Evolutionary conservation across 352 stramenopile species (phyloP).

Genomic region (Ophiocytium majus): DNA sequence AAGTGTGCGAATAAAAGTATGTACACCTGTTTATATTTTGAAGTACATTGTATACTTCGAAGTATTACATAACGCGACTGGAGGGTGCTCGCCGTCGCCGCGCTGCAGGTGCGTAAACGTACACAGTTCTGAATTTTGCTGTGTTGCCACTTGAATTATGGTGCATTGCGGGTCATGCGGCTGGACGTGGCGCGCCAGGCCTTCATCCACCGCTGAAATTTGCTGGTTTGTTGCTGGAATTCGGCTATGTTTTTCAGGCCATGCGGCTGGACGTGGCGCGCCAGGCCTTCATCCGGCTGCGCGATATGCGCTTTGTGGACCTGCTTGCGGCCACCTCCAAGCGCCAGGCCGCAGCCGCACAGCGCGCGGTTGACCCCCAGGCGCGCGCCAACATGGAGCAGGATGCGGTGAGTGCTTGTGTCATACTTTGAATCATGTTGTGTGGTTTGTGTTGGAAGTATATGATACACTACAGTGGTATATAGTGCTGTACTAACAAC

Average conservation of each 20-base stretch:
- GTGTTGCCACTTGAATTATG: too few relatives aligned
- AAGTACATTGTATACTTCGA: too few relatives aligned
- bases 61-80: slow-evolving; percentile 52
- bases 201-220: slow-evolving; percentile 22
- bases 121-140: too few relatives aligned
- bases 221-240: neutral
- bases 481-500: too few relatives aligned
- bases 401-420: neutral
- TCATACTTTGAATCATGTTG: neutral
- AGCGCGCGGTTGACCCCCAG: slow-evolving; percentile 60
- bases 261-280: slow-evolving; percentile 35
- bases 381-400: slow-evolving; percentile 40
- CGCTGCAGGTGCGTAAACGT: slow-evolving; percentile 20
- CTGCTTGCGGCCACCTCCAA: slow-evolving; percentile 76
- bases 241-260: slow-evolving; percentile 8
- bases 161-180: slow-evolving; percentile 70
- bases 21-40: too few relatives aligned
- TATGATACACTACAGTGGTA: too few relatives aligned
- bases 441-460: neutral
- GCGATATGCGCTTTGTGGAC: slow-evolving; percentile 83
- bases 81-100: slow-evolving; percentile 37
- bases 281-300: slow-evolving; percentile 77
- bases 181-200: slow-evolving; percentile 66
- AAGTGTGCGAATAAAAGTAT: too few relatives aligned
- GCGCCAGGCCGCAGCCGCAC: slow-evolving; percentile 26